Percentiles rank a stretch among this genome's conserved stretches.
phyloP scores from a whole-genome alignment of 2,329 filamentous ascomycete genomes.

The Colletotrichum sp. region DNA sequence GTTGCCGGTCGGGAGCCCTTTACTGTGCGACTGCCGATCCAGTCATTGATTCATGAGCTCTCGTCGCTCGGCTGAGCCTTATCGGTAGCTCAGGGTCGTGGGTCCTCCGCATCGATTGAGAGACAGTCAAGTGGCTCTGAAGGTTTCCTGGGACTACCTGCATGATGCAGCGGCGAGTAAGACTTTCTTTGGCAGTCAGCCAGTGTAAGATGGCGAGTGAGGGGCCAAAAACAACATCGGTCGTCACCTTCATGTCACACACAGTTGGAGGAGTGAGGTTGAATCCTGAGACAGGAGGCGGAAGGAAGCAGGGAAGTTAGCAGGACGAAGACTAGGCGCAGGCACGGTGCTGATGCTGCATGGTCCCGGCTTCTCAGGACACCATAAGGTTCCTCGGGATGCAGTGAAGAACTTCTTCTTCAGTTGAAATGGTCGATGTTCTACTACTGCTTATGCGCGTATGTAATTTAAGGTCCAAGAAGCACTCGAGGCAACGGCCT shows the following conservation, averaged over 20 bases:
- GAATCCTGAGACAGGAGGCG: neutral
- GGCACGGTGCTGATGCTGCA: neutral
- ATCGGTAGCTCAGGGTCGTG: no score
- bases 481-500: neutral
- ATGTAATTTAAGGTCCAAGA: neutral
- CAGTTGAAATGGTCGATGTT: neutral
- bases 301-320: neutral
- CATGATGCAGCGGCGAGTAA: no score
- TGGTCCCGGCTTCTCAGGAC: neutral
- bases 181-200: no score
- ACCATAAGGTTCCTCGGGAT: neutral
- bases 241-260: neutral
- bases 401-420: neutral
- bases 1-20: neutral
- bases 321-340: neutral
- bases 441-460: neutral
- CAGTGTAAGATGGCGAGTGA: neutral
- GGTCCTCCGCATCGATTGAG: no score
- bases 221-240: neutral
- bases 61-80: neutral
- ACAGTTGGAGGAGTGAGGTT: neutral
- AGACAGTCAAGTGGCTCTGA: neutral
- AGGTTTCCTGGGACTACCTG: no score
- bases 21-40: neutral
- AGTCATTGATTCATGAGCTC: neutral